Base-by-base conservation (phyloP, 306 rosid genomes). In the Mucuna pruriens region DNA sequence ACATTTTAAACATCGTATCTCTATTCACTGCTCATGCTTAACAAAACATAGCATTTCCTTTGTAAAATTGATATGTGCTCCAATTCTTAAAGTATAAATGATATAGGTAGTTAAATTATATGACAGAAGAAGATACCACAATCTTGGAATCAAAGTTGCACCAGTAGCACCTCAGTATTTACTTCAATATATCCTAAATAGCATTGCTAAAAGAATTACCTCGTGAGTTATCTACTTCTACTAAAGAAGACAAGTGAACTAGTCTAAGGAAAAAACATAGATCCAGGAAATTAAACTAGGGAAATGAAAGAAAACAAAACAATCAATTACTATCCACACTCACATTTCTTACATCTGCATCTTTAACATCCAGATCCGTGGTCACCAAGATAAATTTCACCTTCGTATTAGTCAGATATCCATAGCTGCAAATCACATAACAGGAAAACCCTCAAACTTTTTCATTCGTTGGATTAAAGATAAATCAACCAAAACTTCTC, bases 301-400 rank as follows among this genome's bases (percentile, higher is more conserved):
- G 0, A 38, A 76, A 62, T 9, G 23, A 85, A 82, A 45, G 46
- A 44, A 74, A 54, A 36, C 42, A 44, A 74, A 54, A 36, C 42
- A 73, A 74, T 25, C 22, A 52, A 85, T 1, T 60, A 25, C 3
- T 12, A 80, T 33, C n/a, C 38, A 44, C 48, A 89, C 99, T 95
- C 89, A 94, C 97, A 91, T 85, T 86, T 80, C 97, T 89, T 46
- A 91, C 97, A 87, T 94, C 98, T 6, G 93, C 97, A 73, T 92
- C 97, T 80, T 84, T 90, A 75, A 91, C 94, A 92, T 94, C 97
- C 22, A 92, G 88, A 92, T 92, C 97, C 12, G 94, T 88, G 49
- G 99, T 91, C 36, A 95, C 99, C 92, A 95, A 85, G 68, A 93
- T 93, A 78, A 95, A 92, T 88, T 95, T 95, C 84, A 95, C 99